A percentile compares a stretch with the other conserved stretches of the same genome.
Conservation (phyloP, 306 rosid genomes). For the Comarum palustre region DNA sequence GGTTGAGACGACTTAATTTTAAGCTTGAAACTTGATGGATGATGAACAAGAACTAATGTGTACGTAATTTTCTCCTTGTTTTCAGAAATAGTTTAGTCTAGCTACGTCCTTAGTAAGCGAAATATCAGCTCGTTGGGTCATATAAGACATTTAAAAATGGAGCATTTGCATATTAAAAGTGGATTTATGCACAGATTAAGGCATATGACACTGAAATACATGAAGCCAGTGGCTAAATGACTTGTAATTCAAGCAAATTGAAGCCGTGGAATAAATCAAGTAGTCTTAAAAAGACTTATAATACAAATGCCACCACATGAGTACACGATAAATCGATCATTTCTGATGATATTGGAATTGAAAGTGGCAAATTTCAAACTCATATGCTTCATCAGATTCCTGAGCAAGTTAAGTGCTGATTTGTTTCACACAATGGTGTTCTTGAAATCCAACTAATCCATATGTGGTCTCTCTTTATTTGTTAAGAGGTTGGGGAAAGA, state of each 20-base stretch:
- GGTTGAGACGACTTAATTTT: slow-evolving; percentile 58
- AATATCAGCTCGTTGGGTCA: neutral
- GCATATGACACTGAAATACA: neutral
- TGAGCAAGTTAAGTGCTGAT: neutral
- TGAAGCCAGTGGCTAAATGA: neutral
- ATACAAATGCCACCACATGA: slow-evolving; percentile 1
- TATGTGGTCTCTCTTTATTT: too few relatives aligned
- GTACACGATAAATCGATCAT: neutral
- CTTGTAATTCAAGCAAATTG: neutral
- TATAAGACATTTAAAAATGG: neutral
- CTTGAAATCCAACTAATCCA: too few relatives aligned
- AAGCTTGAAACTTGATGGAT: slow-evolving; percentile 19
- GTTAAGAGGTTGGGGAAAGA: too few relatives aligned
- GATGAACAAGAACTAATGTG: neutral
- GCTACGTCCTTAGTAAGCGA: neutral
- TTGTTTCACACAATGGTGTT: neutral
- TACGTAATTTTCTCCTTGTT: neutral
- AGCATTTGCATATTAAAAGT: neutral
- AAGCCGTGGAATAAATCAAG: neutral
- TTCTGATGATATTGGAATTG: neutral
- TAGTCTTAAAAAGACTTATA: neutral
- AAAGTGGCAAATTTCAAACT: neutral
- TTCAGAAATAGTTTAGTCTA: neutral
- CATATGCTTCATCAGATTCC: neutral
- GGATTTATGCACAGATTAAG: neutral